Evolutionary conservation across 2,329 filamentous ascomycete species (phyloP).

Genomic region (Exophiala dermatitidis): DNA sequence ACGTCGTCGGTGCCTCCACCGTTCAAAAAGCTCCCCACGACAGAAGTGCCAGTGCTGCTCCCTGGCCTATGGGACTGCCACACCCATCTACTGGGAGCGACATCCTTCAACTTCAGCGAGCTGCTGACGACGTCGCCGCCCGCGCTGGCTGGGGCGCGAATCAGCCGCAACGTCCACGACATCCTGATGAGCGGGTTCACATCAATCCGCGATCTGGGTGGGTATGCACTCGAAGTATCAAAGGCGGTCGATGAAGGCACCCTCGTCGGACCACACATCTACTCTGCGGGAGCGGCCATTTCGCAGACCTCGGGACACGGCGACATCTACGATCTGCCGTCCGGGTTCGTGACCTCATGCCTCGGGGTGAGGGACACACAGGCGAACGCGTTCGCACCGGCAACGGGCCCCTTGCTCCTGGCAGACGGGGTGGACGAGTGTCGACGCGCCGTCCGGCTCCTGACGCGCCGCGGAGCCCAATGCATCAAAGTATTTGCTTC

Average conservation of each 20-base stretch:
- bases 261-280: conserved; percentile 45
- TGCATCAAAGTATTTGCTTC: conserved; percentile 44
- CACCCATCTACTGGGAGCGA: conserved; percentile 41
- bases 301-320: conserved; percentile 47
- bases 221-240: conserved; percentile 41
- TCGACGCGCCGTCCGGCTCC: conserved; percentile 37
- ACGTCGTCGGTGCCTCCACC: conserved; percentile 10
- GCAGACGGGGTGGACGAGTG: conserved; percentile 45
- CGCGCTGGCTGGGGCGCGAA: conserved; percentile 38
- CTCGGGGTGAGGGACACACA: conserved; percentile 18
- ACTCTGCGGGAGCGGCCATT: conserved; percentile 40
- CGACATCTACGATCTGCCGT: conserved; percentile 38
- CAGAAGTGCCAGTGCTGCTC: conserved; percentile 41
- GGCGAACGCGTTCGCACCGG: conserved; percentile 8
- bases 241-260: conserved; percentile 40
- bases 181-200: conserved; percentile 47
- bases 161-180: conserved; percentile 36
- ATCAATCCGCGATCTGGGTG: conserved; percentile 45
- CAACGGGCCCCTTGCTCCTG: conserved; percentile 25
- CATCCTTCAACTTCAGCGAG: conserved; percentile 21
- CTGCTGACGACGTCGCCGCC: conserved; percentile 21
- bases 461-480: conserved; percentile 42
- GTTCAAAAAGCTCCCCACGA: conserved; percentile 14
- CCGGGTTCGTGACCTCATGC: conserved; percentile 18
- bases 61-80: conserved; percentile 51